Evolutionary conservation across 495 filamentous ascomycete species (phyloP), one percentile per base, ranked within the genome.

Genomic region (Penicillium chermesinum): DNA sequence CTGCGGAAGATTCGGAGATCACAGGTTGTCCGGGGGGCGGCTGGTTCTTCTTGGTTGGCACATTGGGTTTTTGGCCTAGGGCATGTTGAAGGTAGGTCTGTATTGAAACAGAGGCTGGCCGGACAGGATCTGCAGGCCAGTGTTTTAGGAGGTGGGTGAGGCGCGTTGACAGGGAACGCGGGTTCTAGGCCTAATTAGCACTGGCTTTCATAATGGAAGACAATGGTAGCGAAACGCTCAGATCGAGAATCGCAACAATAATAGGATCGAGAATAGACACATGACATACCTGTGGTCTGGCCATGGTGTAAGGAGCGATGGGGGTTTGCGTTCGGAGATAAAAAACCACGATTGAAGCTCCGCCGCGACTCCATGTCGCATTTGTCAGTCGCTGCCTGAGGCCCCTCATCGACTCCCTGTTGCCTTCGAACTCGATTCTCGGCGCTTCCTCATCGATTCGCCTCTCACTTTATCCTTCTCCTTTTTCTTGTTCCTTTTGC

Each of bases 121-220:
- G 88, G 44, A 95, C 79, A 35, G 66, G 59, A 61, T 94, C 88
- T 50, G 74, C 72, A 39, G 90, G 90, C 89, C 89, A 95, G 55
- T 79, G 82, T 53, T 76, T 70, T 44, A 94, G 70, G 49, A 85
- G 53, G 41, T 71, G 63, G 7, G 63, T 49, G 33, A 75, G 53
- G 50, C 82, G 67, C 77, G 82, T 46, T 81, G 72, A 73, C 82
- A 82, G 60, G 73, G 80, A 62, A 66, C 74, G 57, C 63, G 72
- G 57, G 58, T 37, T 37, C n/a, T 18, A 40, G 8, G 3, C 13
- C 4, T 17, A 4, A 10, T 30, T 10, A 30, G 25, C 25, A 30
- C n/a, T 30, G 5, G 25, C 25, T 30, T 30, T 4, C 25, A 5
- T 10, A 10, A 10, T 30, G 25, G 25, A 10, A 30, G 10, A 10